phyloP scores from a whole-genome alignment of 2,329 filamentous ascomycete genomes.

The Penicillium crustosum region DNA sequence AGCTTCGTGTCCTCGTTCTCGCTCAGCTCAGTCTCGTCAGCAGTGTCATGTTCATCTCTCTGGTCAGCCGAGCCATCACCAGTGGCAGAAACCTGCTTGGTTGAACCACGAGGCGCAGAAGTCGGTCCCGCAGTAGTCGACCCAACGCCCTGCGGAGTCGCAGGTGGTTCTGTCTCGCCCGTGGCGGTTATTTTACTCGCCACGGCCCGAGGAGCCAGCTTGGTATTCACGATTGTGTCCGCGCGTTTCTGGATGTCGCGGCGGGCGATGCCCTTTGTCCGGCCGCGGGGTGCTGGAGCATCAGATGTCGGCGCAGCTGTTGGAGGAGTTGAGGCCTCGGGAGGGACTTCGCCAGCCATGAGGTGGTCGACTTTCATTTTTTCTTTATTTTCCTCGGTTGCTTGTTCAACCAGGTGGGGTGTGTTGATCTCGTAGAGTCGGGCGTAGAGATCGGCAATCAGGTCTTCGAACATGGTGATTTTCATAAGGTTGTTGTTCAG shows the following conservation, averaged over 20 bases:
- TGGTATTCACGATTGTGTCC: conserved; percentile 54
- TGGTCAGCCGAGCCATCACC: conserved; percentile 6
- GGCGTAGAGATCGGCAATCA: conserved; percentile 89
- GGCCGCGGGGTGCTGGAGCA: conserved; percentile 36
- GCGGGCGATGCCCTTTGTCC: conserved; percentile 60
- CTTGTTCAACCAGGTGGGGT: conserved; percentile 41
- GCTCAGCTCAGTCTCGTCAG: conserved; percentile 68
- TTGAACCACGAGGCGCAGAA: conserved; percentile 35
- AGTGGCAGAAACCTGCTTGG: conserved; percentile 5
- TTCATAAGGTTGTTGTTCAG: conserved; percentile 89
- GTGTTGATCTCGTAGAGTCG: conserved; percentile 47
- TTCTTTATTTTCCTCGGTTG: conserved; percentile 47
- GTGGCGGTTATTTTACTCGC: conserved; percentile 24
- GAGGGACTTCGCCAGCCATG: conserved; percentile 37
- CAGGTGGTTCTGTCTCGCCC: conserved; percentile 25
- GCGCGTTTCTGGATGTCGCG: conserved; percentile 60
- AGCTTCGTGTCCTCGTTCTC: conserved; percentile 53
- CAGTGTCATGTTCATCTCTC: conserved; percentile 56
- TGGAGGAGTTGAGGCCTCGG: conserved; percentile 33
- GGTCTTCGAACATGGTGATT: conserved; percentile 78
- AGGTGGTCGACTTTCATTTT: conserved; percentile 51
- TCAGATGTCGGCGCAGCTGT: conserved; percentile 36
- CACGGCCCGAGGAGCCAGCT: conserved; percentile 33
- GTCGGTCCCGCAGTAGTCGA: conserved; percentile 45
- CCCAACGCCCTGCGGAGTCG: conserved; percentile 12